Percentiles rank a stretch among this genome's conserved stretches.
phyloP scores from a whole-genome alignment of 768 basidiomycete genomes.

The Kwoniella dendrophila region DNA sequence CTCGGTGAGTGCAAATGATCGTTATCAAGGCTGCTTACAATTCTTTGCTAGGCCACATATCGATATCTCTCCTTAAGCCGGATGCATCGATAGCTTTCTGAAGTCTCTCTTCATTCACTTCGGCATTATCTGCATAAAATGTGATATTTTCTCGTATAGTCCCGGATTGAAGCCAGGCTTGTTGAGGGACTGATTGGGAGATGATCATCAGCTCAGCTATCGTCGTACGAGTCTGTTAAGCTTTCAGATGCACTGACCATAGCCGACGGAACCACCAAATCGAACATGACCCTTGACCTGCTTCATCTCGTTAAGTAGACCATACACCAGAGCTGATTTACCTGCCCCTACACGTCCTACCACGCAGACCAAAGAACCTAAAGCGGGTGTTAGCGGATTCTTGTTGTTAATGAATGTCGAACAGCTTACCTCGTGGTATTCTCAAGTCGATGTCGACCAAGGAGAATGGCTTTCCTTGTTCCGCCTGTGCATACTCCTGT shows the following conservation, averaged over 20 bases:
- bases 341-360: slow-evolving; percentile 53
- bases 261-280: slow-evolving; percentile 44
- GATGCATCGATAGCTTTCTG: slow-evolving; percentile 47
- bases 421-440: slow-evolving; percentile 55
- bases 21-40: slow-evolving; percentile 19
- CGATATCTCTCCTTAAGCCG: slow-evolving; percentile 43
- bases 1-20: neutral
- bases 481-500: neutral
- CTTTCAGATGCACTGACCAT: slow-evolving; percentile 29
- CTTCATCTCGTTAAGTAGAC: slow-evolving; percentile 50
- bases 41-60: slow-evolving; percentile 34
- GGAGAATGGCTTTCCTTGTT: slow-evolving; percentile 57
- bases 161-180: slow-evolving; percentile 51
- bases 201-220: neutral
- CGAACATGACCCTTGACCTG: slow-evolving; percentile 30
- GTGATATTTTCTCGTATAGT: slow-evolving; percentile 56
- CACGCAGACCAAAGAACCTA: slow-evolving; percentile 47
- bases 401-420: too few relatives aligned
- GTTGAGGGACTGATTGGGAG: slow-evolving; percentile 44
- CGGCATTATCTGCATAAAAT: slow-evolving; percentile 28
- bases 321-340: slow-evolving; percentile 49
- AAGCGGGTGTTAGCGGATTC: neutral
- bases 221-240: neutral
- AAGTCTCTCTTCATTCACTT: slow-evolving; percentile 30
- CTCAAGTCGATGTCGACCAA: slow-evolving; percentile 60